A percentile compares a stretch with the other conserved stretches of the same genome.
These are phyloP conservation scores for Alternaria atra DNA, from an alignment of 2,329 filamentous ascomycete species.

Conservation along the genomic window DNA sequence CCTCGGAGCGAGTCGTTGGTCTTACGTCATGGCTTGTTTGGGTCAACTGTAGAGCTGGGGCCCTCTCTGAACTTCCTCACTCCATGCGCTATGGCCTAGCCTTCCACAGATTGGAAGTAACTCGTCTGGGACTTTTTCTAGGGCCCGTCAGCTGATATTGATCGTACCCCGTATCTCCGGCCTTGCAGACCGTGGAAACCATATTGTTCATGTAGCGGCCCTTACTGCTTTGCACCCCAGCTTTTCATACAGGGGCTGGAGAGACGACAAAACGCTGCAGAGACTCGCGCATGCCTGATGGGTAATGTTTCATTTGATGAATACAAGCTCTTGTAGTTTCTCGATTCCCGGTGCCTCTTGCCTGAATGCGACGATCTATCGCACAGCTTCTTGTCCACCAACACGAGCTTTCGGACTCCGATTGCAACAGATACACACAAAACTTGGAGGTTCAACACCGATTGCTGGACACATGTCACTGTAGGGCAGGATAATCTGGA, in stretches of 20 bases:
- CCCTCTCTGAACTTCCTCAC: slow-evolving; percentile 3
- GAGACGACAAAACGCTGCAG: background rate
- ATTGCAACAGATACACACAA: background rate
- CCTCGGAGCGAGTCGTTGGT: slow-evolving; percentile 10
- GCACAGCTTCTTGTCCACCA: background rate
- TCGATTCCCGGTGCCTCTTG: background rate
- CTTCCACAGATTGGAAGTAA: background rate
- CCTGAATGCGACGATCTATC: background rate
- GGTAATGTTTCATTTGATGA: background rate
- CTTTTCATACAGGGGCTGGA: too few species aligned
- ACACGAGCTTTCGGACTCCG: background rate
- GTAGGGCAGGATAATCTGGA: background rate
- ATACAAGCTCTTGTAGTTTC: background rate
- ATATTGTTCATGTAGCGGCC: background rate
- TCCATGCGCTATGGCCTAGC: background rate
- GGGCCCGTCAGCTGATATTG: background rate
- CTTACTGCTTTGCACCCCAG: background rate
- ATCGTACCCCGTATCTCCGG: background rate
- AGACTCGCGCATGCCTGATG: background rate
- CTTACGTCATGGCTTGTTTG: slow-evolving; percentile 27
- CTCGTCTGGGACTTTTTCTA: background rate
- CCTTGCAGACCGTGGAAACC: background rate
- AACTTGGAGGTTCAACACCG: background rate
- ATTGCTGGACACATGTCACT: background rate
- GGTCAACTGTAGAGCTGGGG: slow-evolving; percentile 22